Evolutionary conservation across 257 asterid species (phyloP), one percentile per base, ranked within the genome.

Genomic region (Ocimum tenuiflorum): DNA sequence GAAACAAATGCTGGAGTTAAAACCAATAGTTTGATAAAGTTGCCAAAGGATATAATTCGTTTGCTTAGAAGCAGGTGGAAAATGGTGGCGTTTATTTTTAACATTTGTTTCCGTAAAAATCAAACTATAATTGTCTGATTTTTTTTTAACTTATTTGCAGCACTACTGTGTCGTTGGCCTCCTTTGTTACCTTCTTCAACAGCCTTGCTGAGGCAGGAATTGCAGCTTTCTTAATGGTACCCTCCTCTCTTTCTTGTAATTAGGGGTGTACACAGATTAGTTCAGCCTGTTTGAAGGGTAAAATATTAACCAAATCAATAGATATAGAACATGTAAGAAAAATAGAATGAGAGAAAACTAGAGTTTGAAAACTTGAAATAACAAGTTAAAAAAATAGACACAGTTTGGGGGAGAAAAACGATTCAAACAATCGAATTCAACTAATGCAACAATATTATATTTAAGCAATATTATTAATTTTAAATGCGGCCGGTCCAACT

Each of bases 201-300:
- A 82, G 90, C 55, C 75, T 86, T 74, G 94, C 81, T 11, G 88
- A 83, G 77, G 85, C 90, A 3, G 94, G 94, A 50, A 52, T 79
- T 18, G 69, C 69, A 48, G 68, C 90, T 59, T 79, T 80, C 77
- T 74, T 86, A 56, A 47, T 78, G 88, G 94, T 86, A 47, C 33
- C 7, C 43, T 7, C 61, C 61, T 56, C 63, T 33, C 45, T 56
- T 24, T 31, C 43, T 56, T 0, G 7, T 1, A 31, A 31, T 31
- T 27, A 27, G 3, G 36, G n/a, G n/a, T n/a, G n/a, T n/a, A n/a
- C n/a, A n/a, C n/a, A n/a, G n/a, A n/a, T n/a, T n/a, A n/a, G n/a
- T n/a, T n/a, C n/a, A n/a, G n/a, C n/a, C n/a, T n/a, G n/a, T n/a
- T n/a, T n/a, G n/a, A n/a, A n/a, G n/a, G n/a, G n/a, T n/a, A n/a